Conservation (phyloP, 2,329 filamentous ascomycete genomes). For the Stagonosporopsis rhizophila region DNA sequence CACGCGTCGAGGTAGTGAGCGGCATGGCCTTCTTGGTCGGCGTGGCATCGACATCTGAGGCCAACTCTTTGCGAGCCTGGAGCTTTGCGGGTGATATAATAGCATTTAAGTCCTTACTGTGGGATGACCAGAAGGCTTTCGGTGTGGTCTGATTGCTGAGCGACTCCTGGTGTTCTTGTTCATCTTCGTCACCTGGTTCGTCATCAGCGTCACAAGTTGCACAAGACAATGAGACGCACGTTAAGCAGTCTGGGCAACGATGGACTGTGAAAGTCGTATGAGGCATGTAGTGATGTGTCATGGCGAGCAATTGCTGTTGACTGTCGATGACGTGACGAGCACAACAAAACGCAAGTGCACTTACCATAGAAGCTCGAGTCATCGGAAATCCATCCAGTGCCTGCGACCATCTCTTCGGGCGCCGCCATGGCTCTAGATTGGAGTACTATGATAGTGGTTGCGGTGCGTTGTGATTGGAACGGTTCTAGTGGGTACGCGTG, state of each 20-base stretch:
- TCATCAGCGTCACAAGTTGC: slow-evolving; percentile 9
- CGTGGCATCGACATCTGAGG: slow-evolving; percentile 7
- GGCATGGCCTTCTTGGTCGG: slow-evolving; percentile 17
- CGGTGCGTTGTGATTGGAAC: slow-evolving; percentile 15
- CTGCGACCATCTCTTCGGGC: slow-evolving; percentile 35
- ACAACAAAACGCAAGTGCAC: slow-evolving; percentile 5
- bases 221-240: neutral
- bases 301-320: neutral
- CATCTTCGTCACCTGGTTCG: slow-evolving; percentile 37
- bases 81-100: slow-evolving; percentile 22
- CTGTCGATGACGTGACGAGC: slow-evolving; percentile 7
- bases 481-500: slow-evolving; percentile 12
- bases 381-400: slow-evolving; percentile 49
- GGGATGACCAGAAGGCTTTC: slow-evolving; percentile 27
- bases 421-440: slow-evolving; percentile 27
- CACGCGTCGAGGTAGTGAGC: slow-evolving; percentile 3
- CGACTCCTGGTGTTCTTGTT: slow-evolving; percentile 31
- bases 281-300: neutral
- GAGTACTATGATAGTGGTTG: slow-evolving; percentile 15
- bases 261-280: neutral
- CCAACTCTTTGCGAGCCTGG: neutral
- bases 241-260: neutral
- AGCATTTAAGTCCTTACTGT: slow-evolving; percentile 35
- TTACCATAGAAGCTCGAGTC: slow-evolving; percentile 57
- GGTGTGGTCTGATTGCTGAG: slow-evolving; percentile 26